These are phyloP conservation scores for Bryopsis sp. DNA, from an alignment of 139 green algal genomes.

Conservation along the genomic window DNA sequence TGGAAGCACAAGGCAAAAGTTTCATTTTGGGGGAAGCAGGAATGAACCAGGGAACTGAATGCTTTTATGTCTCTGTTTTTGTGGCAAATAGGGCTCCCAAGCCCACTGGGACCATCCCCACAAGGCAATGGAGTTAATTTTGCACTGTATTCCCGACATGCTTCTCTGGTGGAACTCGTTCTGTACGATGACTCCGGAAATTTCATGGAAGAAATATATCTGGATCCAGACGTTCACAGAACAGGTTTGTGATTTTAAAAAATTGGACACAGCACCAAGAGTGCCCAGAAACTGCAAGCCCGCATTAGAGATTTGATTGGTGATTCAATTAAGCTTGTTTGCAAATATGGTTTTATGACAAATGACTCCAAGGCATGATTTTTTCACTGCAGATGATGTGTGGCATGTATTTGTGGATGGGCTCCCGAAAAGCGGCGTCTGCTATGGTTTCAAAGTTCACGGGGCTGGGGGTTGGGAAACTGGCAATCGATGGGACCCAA, in stretches of 20 bases:
- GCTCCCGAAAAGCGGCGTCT: constrained; percentile 48
- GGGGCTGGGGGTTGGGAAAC: constrained; percentile 72
- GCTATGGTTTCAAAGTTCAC: constrained; percentile 54
- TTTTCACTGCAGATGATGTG: constrained; percentile 38
- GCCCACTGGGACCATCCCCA: constrained; percentile 64
- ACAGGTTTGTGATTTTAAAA: constrained; percentile 33
- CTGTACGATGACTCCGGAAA: constrained; percentile 41
- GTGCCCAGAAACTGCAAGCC: background rate
- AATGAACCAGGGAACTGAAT: no score
- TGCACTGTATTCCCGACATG: constrained; percentile 55
- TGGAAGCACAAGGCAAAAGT: no score
- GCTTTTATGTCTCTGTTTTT: no score
- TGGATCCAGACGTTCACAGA: constrained; percentile 26
- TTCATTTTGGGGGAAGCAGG: no score
- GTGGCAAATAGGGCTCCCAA: no score
- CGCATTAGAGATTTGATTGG: background rate
- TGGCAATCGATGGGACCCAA: constrained; percentile 57
- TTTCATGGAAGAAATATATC: constrained; percentile 31
- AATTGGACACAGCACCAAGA: no score
- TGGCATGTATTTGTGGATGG: constrained; percentile 65
- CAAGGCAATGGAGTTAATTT: constrained; percentile 63
- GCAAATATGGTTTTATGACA: background rate
- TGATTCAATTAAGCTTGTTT: background rate
- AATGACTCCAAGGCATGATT: background rate
- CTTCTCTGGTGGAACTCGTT: constrained; percentile 50